Base-by-base conservation (phyloP, 495 filamentous ascomycete species). In the Penicillium turbatum region DNA sequence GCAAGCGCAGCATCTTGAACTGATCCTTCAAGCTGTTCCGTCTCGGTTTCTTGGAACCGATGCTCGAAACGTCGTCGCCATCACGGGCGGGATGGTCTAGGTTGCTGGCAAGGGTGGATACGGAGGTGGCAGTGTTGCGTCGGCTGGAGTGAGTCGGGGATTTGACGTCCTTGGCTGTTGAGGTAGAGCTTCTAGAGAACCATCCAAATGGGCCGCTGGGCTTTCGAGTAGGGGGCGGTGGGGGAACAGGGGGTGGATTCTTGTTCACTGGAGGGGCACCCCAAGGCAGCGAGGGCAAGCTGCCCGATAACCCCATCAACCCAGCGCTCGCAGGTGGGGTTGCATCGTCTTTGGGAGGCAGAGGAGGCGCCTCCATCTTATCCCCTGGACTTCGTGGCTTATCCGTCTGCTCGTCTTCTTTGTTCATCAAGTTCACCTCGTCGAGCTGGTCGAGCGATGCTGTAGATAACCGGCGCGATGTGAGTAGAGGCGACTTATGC, bases 1-100 rank as follows among this genome's bases (percentile, higher is more conserved):
- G 78, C 85, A 92, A 81, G 12, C 90, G 79, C 29, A 93, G 72
- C 60, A 88, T 65, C 74, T 92, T 93, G 71, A 96, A 96, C 46
- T 91, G 83, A 59, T 95, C 90, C 60, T 87, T 83, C 40, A 96
- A 68, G 60, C 85, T 92, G 54, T 85, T 88, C 32, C 86, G 76
- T 38, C 75, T 69, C 21, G 79, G 78, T 48, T 71, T 72, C 61
- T 72, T 75, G 6, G 71, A 71, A 13, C 64, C 56, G 24, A 66
- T 54, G 43, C 74, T 75, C 17, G 73, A 72, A 7, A 63, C 68
- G 17, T 79, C 84, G 40, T 81, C 73, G 17, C 79, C 81, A 36
- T 89, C 86, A 44, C 82, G 81, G 51, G 89, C 68, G 72, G 84
- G 84, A 61, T 86, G 79, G 59, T 92, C 87, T 2, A 84, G 78